Percentiles rank a stretch among this genome's conserved stretches.
Evolutionary conservation across 371 early-diverging fungal species (phyloP).

Genomic region (Syncephalastrum sp.): DNA sequence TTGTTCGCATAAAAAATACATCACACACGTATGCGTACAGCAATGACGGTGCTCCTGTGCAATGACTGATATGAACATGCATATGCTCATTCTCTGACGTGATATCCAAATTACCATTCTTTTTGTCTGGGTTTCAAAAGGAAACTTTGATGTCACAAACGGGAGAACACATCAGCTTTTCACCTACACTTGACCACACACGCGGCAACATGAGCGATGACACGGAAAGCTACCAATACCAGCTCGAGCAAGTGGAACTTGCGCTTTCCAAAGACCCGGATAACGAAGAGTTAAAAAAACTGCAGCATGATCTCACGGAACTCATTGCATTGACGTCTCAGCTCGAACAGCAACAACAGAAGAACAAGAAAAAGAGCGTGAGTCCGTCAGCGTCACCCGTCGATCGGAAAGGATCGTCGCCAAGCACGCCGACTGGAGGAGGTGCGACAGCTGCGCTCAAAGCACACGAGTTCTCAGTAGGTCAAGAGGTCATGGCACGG

Average conservation of each 20-base stretch:
- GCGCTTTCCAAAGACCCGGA: constrained; percentile 67
- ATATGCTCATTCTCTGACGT: no score
- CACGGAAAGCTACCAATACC: constrained; percentile 64
- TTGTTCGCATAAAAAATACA: no score
- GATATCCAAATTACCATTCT: no score
- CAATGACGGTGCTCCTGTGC: no score
- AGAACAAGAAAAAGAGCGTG: constrained; percentile 4
- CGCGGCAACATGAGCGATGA: constrained; percentile 35
- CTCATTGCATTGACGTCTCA: constrained; percentile 62
- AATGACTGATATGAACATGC: no score
- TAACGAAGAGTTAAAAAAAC: constrained; percentile 68
- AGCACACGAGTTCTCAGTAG: constrained; percentile 41
- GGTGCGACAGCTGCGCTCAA: constrained; percentile 12
- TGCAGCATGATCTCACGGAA: constrained; percentile 68
- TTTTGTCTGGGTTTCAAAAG: no score
- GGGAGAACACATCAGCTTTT: no score
- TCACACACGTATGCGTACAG: no score
- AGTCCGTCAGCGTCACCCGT: constrained; percentile 5
- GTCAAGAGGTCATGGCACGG: constrained; percentile 63
- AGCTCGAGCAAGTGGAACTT: constrained; percentile 74
- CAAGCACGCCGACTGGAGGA: constrained; percentile 10
- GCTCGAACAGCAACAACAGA: constrained; percentile 30
- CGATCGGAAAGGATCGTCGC: not conserved
- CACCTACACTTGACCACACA: no score
- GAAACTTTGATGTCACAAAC: no score